Percentiles rank a stretch among this genome's conserved stretches.
These are phyloP conservation scores for Penstemon davidsonii DNA, from an alignment of 257 asterid genomes.

Conservation along the genomic window DNA sequence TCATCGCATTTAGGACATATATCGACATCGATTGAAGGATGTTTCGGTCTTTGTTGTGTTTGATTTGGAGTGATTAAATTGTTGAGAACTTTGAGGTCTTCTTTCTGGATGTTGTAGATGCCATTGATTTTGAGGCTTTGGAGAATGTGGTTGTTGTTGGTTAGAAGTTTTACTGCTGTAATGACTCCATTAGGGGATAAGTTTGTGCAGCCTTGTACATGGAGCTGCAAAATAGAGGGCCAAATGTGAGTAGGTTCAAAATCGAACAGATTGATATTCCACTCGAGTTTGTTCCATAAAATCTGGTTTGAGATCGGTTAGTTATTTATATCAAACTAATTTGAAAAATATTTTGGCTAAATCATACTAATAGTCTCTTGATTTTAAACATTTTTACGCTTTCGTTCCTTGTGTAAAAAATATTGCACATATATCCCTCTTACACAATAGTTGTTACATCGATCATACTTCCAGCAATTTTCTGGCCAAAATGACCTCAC, in stretches of 20 bases:
- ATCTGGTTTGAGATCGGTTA: too few species aligned
- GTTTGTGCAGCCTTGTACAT: slow-evolving; percentile 68
- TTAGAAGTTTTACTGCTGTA: slow-evolving; percentile 46
- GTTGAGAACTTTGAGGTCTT: slow-evolving; percentile 44
- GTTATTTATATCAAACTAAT: too few species aligned
- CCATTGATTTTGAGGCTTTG: slow-evolving; percentile 54
- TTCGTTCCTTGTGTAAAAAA: neutral
- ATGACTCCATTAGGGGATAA: slow-evolving; percentile 64
- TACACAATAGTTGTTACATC: too few species aligned
- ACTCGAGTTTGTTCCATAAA: too few species aligned
- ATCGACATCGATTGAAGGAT: slow-evolving; percentile 48
- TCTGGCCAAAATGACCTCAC: too few species aligned
- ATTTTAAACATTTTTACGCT: neutral
- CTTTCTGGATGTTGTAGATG: slow-evolving; percentile 37
- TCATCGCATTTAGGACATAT: slow-evolving; percentile 58
- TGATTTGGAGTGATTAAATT: slow-evolving; percentile 33
- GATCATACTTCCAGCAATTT: too few species aligned
- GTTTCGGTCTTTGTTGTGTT: slow-evolving; percentile 26
- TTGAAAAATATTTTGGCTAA: too few species aligned
- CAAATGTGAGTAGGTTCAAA: neutral
- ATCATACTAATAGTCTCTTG: neutral
- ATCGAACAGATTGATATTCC: neutral
- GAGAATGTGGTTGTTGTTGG: slow-evolving; percentile 35
- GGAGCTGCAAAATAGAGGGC: slow-evolving; percentile 44
- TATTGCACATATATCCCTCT: too few species aligned